A percentile compares a stretch with the other conserved stretches of the same genome.
These are phyloP conservation scores for Mycena alexandri DNA, from an alignment of 768 basidiomycete species.

Conservation along the genomic window DNA sequence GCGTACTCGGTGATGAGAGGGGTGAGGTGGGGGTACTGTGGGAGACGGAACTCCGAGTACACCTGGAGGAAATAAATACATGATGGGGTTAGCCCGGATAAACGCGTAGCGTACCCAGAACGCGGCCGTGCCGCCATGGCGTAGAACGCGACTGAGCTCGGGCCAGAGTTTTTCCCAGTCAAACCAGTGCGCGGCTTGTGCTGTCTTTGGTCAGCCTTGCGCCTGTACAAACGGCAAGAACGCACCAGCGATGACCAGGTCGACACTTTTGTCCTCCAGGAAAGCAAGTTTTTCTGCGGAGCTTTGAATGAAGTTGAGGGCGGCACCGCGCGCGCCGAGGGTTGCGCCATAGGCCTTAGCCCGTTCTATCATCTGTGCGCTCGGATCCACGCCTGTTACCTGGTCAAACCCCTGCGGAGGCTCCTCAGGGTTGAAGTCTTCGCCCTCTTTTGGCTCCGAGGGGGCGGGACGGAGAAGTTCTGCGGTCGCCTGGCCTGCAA, in stretches of 20 bases:
- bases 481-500: conserved; percentile 29
- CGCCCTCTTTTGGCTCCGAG: neutral
- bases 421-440: conserved; percentile 60
- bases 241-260: conserved; percentile 76
- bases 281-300: conserved; percentile 68
- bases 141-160: conserved; percentile 71
- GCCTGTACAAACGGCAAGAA: conserved; percentile 11
- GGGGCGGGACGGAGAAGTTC: conserved; percentile 16
- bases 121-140: conserved; percentile 73
- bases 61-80: conserved; percentile 46
- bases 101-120: conserved; percentile 73
- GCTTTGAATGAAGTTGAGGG: conserved; percentile 49
- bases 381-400: conserved; percentile 84
- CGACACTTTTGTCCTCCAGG: conserved; percentile 66
- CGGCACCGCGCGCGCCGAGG: conserved; percentile 24
- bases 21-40: conserved; percentile 68
- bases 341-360: conserved; percentile 50
- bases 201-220: conserved; percentile 49
- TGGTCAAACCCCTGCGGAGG: conserved; percentile 64
- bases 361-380: conserved; percentile 73
- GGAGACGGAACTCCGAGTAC: conserved; percentile 82
- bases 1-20: conserved; percentile 72
- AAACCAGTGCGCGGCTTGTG: conserved; percentile 89
- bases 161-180: conserved; percentile 80
- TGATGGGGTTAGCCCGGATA: neutral